Evolutionary conservation across 306 rosid genomes (phyloP).

Genomic region (Quillaja saponaria): DNA sequence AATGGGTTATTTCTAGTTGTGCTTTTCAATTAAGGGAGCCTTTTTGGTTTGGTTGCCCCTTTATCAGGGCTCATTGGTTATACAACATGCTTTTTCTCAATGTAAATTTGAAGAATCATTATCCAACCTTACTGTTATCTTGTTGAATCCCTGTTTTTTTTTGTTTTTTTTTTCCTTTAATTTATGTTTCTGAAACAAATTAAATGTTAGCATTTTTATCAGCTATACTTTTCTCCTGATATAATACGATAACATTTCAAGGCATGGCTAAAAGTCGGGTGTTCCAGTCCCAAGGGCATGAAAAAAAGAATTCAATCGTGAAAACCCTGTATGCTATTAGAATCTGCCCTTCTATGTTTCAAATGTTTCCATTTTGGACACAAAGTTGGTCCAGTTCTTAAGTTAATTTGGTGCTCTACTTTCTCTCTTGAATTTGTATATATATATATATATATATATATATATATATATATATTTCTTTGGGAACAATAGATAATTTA

Average conservation of each 20-base stretch:
- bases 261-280: background rate
- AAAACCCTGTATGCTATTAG: background rate
- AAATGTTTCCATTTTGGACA: no score
- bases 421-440: no score
- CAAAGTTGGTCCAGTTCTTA: no score
- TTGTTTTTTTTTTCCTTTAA: background rate
- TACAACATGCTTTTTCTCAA: background rate
- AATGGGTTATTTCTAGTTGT: slow-evolving; percentile 13
- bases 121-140: no score
- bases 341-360: no score
- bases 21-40: slow-evolving; percentile 16
- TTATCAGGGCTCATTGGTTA: slow-evolving; percentile 8
- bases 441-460: no score
- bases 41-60: background rate
- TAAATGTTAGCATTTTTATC: background rate
- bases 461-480: no score
- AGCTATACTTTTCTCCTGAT: background rate
- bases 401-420: no score
- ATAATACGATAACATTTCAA: background rate
- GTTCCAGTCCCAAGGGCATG: no score
- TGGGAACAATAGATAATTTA: no score
- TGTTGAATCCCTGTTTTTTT: background rate
- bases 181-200: background rate
- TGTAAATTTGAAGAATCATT: no score
- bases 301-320: background rate